Conservation (phyloP, 2,329 filamentous ascomycete species). For the Rhynchosporium graminicola region DNA sequence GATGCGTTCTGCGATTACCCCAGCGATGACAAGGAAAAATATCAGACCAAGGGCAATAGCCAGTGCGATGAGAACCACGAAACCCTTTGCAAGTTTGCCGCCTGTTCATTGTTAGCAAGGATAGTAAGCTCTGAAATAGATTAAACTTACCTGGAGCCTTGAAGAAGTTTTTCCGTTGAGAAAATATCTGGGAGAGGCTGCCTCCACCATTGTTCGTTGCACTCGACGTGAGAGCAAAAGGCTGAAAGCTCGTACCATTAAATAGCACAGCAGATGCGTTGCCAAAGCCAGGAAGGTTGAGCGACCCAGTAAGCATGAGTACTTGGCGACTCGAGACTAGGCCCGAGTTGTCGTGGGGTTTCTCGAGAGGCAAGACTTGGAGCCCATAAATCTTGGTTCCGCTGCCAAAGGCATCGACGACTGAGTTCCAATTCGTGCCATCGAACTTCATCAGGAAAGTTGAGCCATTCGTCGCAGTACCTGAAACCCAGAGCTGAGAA, state of each 20-base stretch:
- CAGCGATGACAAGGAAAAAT: constrained; percentile 73
- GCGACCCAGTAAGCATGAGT: constrained; percentile 81
- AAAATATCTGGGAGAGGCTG: constrained; percentile 79
- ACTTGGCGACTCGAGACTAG: constrained; percentile 68
- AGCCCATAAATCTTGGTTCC: constrained; percentile 74
- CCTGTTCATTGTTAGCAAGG: constrained; percentile 40
- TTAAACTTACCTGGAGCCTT: constrained; percentile 56
- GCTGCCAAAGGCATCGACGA: constrained; percentile 62
- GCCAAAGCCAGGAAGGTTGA: constrained; percentile 75
- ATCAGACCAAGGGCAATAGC: constrained; percentile 77
- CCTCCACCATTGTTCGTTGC: constrained; percentile 66
- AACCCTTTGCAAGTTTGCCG: constrained; percentile 67
- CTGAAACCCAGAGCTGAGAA: constrained; percentile 79
- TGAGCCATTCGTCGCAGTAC: constrained; percentile 66
- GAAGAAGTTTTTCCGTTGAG: constrained; percentile 79
- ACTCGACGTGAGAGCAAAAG: constrained; percentile 78
- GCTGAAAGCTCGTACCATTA: constrained; percentile 76
- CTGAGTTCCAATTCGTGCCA: constrained; percentile 67
- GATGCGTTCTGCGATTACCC: constrained; percentile 73
- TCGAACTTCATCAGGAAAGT: constrained; percentile 83
- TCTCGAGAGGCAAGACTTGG: constrained; percentile 74
- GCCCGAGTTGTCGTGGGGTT: constrained; percentile 63
- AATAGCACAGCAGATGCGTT: constrained; percentile 84
- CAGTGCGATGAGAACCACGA: constrained; percentile 78
- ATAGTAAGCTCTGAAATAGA: neutral